Percentiles rank a stretch among this genome's conserved stretches.
phyloP scores from a whole-genome alignment of 305 asterid genomes.

The Fraxinus dipetala region DNA sequence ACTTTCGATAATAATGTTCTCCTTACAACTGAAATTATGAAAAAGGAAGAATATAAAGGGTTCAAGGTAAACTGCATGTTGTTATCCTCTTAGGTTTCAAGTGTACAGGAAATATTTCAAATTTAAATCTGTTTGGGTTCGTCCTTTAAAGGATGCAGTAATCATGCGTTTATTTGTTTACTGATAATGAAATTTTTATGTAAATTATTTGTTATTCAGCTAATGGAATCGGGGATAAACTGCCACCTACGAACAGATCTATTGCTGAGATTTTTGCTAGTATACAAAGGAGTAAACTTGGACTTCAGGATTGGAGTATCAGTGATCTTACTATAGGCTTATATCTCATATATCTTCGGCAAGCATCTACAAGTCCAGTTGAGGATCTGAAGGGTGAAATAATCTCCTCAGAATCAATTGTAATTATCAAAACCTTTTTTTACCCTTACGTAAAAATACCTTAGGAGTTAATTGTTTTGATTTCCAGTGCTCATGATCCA shows the following conservation, averaged over 20 bases:
- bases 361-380: slow-evolving; percentile 35
- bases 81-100: neutral
- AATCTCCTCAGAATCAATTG: slow-evolving; percentile 37
- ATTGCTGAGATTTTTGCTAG: slow-evolving; percentile 45
- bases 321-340: slow-evolving; percentile 53
- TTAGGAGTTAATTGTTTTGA: slow-evolving; percentile 1
- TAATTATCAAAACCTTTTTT: slow-evolving; percentile 13
- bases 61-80: neutral
- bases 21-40: neutral
- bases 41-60: neutral
- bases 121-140: neutral
- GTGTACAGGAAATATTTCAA: neutral
- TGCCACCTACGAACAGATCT: slow-evolving; percentile 41
- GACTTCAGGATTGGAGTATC: slow-evolving; percentile 56
- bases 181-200: neutral
- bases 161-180: neutral
- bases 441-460: neutral
- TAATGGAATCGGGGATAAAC: slow-evolving; percentile 30
- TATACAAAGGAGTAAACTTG: slow-evolving; percentile 48
- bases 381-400: slow-evolving; percentile 42
- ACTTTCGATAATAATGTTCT: neutral
- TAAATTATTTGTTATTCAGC: slow-evolving; percentile 25
- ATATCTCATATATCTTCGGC: slow-evolving; percentile 48
- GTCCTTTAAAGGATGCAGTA: neutral
- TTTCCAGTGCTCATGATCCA: neutral